These are phyloP conservation scores for Sporothrix protearum DNA, from an alignment of 2,329 filamentous ascomycete genomes.

Conservation along the genomic window DNA sequence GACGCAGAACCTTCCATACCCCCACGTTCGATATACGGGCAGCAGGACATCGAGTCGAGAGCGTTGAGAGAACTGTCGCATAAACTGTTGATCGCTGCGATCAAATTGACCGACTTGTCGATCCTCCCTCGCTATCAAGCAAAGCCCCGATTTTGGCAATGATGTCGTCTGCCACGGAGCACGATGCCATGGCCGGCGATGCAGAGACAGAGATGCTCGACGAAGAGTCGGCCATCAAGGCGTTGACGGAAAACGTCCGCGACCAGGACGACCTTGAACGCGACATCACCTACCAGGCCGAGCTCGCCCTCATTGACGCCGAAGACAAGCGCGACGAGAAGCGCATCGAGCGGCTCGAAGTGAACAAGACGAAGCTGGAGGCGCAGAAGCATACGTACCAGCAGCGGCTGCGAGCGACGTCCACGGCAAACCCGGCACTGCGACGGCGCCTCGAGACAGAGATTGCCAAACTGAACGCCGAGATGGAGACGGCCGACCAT, in stretches of 20 bases:
- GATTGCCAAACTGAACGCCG: conserved; percentile 52
- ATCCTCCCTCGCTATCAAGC: neutral
- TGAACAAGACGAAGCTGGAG: conserved; percentile 57
- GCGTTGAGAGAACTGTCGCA: neutral
- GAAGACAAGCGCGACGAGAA: conserved; percentile 62
- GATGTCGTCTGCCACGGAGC: neutral
- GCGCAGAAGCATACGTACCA: conserved; percentile 58
- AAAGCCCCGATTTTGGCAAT: neutral
- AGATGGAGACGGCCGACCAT: conserved; percentile 61
- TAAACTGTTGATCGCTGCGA: neutral
- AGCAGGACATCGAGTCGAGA: neutral
- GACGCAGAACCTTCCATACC: neutral
- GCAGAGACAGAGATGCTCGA: conserved; percentile 38
- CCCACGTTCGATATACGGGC: neutral
- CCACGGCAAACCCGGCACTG: conserved; percentile 46
- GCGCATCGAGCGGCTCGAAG: conserved; percentile 57
- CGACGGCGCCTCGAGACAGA: conserved; percentile 61
- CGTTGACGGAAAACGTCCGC: conserved; percentile 65
- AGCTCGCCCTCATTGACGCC: conserved; percentile 55
- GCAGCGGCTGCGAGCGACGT: conserved; percentile 43
- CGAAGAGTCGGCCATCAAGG: conserved; percentile 58
- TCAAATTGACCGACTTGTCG: neutral
- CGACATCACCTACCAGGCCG: conserved; percentile 68
- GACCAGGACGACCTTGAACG: conserved; percentile 88
- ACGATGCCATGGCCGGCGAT: neutral